These are phyloP conservation scores for Arthrobotrys sinensis DNA, from an alignment of 2,329 filamentous ascomycete species.

Conservation along the genomic window DNA sequence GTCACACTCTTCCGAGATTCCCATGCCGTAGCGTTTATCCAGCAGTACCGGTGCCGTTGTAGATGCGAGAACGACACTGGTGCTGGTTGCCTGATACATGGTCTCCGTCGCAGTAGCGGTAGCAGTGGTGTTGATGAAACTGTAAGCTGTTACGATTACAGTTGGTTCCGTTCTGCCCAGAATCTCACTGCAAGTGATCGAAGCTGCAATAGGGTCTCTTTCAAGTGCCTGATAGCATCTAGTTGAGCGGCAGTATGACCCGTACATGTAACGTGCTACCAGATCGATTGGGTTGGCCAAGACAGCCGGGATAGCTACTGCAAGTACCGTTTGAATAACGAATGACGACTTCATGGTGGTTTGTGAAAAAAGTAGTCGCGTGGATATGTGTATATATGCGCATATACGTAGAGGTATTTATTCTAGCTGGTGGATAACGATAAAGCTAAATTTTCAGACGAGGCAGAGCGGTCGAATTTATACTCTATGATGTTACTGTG, in stretches of 20 bases:
- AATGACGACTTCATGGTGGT: not conserved
- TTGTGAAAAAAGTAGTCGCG: not conserved
- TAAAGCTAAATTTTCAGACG: too few species aligned
- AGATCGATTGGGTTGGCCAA: not conserved
- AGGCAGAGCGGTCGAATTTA: too few species aligned
- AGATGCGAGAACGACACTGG: not conserved
- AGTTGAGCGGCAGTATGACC: not conserved
- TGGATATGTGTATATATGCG: not conserved
- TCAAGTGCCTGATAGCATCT: not conserved
- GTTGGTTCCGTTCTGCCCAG: not conserved
- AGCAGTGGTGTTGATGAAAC: not conserved
- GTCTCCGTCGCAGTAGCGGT: not conserved
- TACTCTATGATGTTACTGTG: too few species aligned
- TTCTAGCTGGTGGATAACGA: too few species aligned
- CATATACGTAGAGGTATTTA: not conserved
- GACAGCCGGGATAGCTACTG: not conserved
- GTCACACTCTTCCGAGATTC: not conserved
- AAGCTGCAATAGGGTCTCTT: not conserved
- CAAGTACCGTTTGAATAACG: not conserved
- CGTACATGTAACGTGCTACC: not conserved
- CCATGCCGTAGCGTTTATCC: not conserved
- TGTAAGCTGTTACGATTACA: not conserved
- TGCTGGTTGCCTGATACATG: not conserved
- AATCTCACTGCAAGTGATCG: not conserved
- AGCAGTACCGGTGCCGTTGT: too few species aligned